A percentile compares a stretch with the other conserved stretches of the same genome.
Evolutionary conservation across 768 basidiomycete species (phyloP).

Genomic region (Phylloporus scabripes): DNA sequence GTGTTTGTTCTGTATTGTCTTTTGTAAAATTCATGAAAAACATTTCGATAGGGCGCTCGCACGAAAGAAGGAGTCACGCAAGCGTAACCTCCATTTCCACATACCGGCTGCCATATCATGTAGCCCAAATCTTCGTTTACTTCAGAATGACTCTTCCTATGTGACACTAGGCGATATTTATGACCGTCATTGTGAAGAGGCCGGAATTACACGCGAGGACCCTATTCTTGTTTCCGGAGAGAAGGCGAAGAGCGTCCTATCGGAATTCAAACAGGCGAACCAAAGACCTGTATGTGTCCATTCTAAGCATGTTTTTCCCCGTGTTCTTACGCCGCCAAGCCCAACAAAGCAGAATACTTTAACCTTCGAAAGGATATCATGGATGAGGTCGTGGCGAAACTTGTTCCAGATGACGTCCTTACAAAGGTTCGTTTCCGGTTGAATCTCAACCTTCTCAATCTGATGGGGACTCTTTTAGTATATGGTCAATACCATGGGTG

Average conservation of each 20-base stretch:
- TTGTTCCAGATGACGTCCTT: slow-evolving; percentile 85
- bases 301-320: not conserved
- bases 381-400: slow-evolving; percentile 82
- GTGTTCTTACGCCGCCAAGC: slow-evolving; percentile 31
- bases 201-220: slow-evolving; percentile 78
- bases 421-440: slow-evolving; percentile 50
- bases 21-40: slow-evolving; percentile 1
- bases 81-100: slow-evolving; percentile 88
- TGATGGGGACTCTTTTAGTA: slow-evolving; percentile 49
- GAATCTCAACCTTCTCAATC: not conserved
- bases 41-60: slow-evolving; percentile 57
- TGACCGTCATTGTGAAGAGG: slow-evolving; percentile 78
- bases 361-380: slow-evolving; percentile 77
- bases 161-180: slow-evolving; percentile 90
- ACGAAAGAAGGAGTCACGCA: slow-evolving; percentile 88
- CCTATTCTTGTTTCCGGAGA: slow-evolving; percentile 83
- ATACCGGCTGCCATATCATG: slow-evolving; percentile 83
- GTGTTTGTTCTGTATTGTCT: slow-evolving; percentile 16
- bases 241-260: slow-evolving; percentile 67
- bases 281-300: slow-evolving; percentile 33
- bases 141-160: slow-evolving; percentile 91
- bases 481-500: slow-evolving; percentile 81
- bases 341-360: slow-evolving; percentile 59
- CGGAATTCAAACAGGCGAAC: slow-evolving; percentile 49
- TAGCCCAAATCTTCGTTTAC: slow-evolving; percentile 75